A percentile compares a stretch with the other conserved stretches of the same genome.
These are phyloP conservation scores for Hypericum perforatum DNA, from an alignment of 345 rosid species.

Conservation along the genomic window DNA sequence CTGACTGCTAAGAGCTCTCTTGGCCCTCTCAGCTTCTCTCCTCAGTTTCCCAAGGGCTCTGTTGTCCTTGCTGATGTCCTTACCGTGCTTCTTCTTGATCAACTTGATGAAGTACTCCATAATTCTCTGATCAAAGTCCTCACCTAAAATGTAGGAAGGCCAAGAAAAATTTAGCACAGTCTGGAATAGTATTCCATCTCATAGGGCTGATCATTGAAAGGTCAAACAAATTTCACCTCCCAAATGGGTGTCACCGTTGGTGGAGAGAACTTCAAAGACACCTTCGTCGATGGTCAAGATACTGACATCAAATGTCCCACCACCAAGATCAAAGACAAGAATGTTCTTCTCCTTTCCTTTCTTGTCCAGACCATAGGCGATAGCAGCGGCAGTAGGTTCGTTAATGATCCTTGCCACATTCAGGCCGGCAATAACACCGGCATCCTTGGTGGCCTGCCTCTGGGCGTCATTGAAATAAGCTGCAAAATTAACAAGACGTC, in stretches of 20 bases:
- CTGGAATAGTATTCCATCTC: not conserved
- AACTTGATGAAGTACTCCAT: conserved; percentile 26
- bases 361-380: conserved; percentile 22
- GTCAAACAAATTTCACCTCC: conserved; percentile 11
- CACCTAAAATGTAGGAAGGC: conserved; percentile 1
- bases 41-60: conserved; percentile 23
- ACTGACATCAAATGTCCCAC: conserved; percentile 21
- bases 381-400: conserved; percentile 24
- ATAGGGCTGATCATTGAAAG: not conserved
- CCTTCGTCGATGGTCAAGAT: conserved; percentile 21
- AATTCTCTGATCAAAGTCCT: conserved; percentile 26
- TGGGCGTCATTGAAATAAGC: conserved; percentile 27
- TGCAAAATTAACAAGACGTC: not conserved
- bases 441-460: conserved; percentile 21
- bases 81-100: conserved; percentile 23
- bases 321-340: conserved; percentile 20
- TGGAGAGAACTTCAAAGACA: conserved; percentile 18
- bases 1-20: conserved; percentile 23
- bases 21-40: conserved; percentile 24
- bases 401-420: conserved; percentile 19
- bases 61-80: conserved; percentile 26
- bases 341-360: conserved; percentile 21
- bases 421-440: conserved; percentile 15
- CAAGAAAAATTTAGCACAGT: not conserved
- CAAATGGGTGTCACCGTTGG: conserved; percentile 23